Evolutionary conservation across 192 early-diverging fungal species (phyloP).

Genomic region (Coemansia sp.): DNA sequence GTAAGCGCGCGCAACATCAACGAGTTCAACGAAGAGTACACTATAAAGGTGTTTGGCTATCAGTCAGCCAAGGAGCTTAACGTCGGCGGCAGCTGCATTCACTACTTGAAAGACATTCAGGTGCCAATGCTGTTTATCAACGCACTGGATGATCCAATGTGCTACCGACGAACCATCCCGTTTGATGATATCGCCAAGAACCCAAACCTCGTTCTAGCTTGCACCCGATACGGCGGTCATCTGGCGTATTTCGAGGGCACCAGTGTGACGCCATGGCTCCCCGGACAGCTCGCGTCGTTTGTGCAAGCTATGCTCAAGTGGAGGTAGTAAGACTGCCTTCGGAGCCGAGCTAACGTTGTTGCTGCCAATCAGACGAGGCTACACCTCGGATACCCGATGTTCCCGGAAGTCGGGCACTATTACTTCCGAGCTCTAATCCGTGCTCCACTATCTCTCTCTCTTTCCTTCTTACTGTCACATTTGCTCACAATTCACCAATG

Average conservation of each 20-base stretch:
- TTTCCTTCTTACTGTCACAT: not conserved
- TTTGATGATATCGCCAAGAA: constrained; percentile 70
- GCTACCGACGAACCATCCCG: constrained; percentile 65
- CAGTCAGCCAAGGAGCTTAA: constrained; percentile 80
- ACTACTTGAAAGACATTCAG: constrained; percentile 58
- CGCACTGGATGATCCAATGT: constrained; percentile 89
- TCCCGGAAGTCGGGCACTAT: constrained; percentile 1
- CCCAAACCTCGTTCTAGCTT: constrained; percentile 75
- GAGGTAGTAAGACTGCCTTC: not conserved
- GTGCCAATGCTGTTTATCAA: constrained; percentile 85
- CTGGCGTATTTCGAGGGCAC: constrained; percentile 71
- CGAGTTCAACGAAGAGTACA: constrained; percentile 82
- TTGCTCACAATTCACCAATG: constrained; percentile 21
- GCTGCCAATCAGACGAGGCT: not conserved
- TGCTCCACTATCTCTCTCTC: not conserved
- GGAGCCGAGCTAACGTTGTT: no score
- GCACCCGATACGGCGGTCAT: constrained; percentile 84
- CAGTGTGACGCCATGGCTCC: constrained; percentile 56
- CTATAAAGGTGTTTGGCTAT: constrained; percentile 72
- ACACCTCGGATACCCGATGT: not conserved
- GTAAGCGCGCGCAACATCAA: constrained; percentile 60
- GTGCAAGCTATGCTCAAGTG: constrained; percentile 38
- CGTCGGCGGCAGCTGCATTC: constrained; percentile 58
- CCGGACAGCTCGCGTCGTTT: constrained; percentile 63
- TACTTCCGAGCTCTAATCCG: not conserved